Evolutionary conservation across 2,329 filamentous ascomycete genomes (phyloP), one percentile per base, ranked within the genome.

Genomic region (Cladophialophora immunda): DNA sequence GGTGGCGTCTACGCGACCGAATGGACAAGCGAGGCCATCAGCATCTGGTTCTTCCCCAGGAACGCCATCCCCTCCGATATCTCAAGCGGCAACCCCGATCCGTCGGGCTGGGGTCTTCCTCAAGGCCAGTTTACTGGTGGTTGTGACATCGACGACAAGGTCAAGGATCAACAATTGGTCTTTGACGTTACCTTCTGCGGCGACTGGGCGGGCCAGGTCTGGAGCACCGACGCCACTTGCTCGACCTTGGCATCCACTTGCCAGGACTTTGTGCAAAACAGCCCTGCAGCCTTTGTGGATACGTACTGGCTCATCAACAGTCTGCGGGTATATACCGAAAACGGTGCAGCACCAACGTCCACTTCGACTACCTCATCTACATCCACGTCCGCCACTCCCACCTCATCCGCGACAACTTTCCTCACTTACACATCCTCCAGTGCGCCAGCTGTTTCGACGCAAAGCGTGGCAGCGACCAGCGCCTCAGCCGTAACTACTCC

Each of bases 161-260:
- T 97, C 81, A 81, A 82, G 68, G 79, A 90, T 67, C 86, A 97
- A 81, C 86, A 90, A 72, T 88, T 97, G 68, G 86, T 94, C 70
- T 89, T 95, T 78, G 88, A 95, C 80, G 94, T 89, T 0, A 91
- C 91, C 6, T 92, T 97, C 77, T 97, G 94, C 78, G 94, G 94
- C n/a, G 87, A 91, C 75, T 97, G 93, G 93, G 93, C 93, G 6
- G 92, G 92, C 32, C 76, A 81, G 53, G 87, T 89, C 45, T 97
- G 91, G 90, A 74, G 75, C 58, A 75, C 78, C 32, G 84, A 89
- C 67, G 68, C 79, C 6, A 84, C 85, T 50, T 94, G 92, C 78
- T 79, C 84, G 1, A 78, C 84, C 45, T 82, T 87, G 71, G 91
- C 87, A 0, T 70, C 79, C 41, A 89, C 88, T 0, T 97, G 94